A percentile compares a stretch with the other conserved stretches of the same genome.
These are phyloP conservation scores for Neonectria coccinea DNA, from an alignment of 2,329 filamentous ascomycete species.

Conservation along the genomic window DNA sequence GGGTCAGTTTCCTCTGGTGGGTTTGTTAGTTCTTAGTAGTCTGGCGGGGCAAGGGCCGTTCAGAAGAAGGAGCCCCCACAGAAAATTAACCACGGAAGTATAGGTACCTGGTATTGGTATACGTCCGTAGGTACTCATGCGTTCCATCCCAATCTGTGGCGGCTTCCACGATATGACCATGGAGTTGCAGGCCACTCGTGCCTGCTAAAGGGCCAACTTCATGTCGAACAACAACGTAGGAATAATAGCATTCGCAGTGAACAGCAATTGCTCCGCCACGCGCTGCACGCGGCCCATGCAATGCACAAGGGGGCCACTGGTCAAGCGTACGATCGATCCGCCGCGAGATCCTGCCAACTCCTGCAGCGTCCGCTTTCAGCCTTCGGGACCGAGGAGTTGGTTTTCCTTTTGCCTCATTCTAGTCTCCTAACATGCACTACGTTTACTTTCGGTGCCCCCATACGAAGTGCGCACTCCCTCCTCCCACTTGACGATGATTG, in stretches of 20 bases:
- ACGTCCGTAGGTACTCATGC: too few relatives aligned
- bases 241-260: too few relatives aligned
- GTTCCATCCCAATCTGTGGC: not conserved
- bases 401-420: not conserved
- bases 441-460: not conserved
- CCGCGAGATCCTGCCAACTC: slow-evolving; percentile 11
- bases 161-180: too few relatives aligned
- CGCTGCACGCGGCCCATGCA: slow-evolving; percentile 13
- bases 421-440: not conserved
- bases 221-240: too few relatives aligned
- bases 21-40: too few relatives aligned
- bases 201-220: too few relatives aligned
- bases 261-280: not conserved
- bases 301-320: not conserved
- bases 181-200: too few relatives aligned
- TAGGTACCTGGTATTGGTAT: not conserved
- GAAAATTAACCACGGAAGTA: too few relatives aligned
- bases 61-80: too few relatives aligned
- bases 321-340: slow-evolving; percentile 1
- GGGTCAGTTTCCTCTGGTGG: too few relatives aligned
- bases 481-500: not conserved
- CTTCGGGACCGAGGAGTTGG: not conserved
- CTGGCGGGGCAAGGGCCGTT: too few relatives aligned
- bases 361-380: slow-evolving; percentile 3
- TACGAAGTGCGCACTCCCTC: too few relatives aligned